Conservation (phyloP, 768 basidiomycete genomes). For the Lentinula sp. region DNA sequence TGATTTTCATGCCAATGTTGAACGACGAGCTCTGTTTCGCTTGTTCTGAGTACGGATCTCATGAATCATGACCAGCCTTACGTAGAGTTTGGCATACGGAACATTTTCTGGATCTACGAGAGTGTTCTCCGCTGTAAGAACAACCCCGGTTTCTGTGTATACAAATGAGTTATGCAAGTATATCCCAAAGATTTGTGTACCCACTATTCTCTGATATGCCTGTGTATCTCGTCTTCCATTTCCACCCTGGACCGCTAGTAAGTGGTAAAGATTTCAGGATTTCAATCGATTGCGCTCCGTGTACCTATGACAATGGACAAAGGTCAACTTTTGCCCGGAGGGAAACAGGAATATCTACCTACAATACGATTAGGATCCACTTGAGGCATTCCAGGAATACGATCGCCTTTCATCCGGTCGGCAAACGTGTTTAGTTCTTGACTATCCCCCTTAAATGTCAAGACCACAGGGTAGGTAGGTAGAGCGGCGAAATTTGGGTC, state of each 20-base stretch:
- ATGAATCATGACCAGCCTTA: conserved; percentile 18
- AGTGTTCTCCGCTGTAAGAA: conserved; percentile 56
- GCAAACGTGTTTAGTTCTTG: conserved; percentile 69
- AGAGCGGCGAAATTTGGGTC: conserved; percentile 69
- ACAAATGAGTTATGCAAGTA: background rate
- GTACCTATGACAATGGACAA: conserved; percentile 41
- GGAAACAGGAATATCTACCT: conserved; percentile 16
- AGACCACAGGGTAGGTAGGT: conserved; percentile 82
- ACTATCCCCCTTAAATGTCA: conserved; percentile 63
- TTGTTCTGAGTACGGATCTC: background rate
- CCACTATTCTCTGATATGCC: conserved; percentile 80
- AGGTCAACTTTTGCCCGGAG: background rate
- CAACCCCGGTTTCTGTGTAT: conserved; percentile 52
- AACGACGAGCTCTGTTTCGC: conserved; percentile 55
- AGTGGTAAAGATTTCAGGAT: conserved; percentile 72
- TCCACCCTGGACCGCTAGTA: conserved; percentile 78
- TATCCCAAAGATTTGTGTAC: conserved; percentile 15
- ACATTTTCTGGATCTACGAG: conserved; percentile 60
- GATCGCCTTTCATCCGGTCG: conserved; percentile 34
- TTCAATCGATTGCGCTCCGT: conserved; percentile 76
- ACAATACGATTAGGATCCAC: conserved; percentile 69
- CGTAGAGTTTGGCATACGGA: conserved; percentile 58
- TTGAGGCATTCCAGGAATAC: conserved; percentile 62
- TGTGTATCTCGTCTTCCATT: conserved; percentile 54
- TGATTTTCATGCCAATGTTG: conserved; percentile 62